Percentiles rank a stretch among this genome's conserved stretches.
These are phyloP conservation scores for Clonostachys solani DNA, from an alignment of 2,329 filamentous ascomycete genomes.

Conservation along the genomic window DNA sequence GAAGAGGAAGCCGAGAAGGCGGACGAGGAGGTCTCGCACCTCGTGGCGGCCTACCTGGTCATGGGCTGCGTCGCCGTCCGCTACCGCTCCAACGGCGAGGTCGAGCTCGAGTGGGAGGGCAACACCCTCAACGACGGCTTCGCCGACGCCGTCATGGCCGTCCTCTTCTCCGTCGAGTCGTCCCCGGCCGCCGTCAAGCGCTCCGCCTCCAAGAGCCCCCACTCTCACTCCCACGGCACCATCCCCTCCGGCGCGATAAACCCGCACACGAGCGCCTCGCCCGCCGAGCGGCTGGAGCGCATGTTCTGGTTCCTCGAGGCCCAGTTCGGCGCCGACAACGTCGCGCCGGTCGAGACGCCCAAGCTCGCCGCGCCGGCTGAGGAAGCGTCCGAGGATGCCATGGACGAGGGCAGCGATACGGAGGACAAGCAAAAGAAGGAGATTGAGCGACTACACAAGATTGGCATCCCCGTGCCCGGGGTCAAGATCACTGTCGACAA, in stretches of 20 bases:
- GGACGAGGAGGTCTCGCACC: slow-evolving; percentile 57
- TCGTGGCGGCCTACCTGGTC: slow-evolving; percentile 60
- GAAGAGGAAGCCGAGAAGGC: slow-evolving; percentile 45
- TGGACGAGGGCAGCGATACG: slow-evolving; percentile 27
- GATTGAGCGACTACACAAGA: slow-evolving; percentile 71
- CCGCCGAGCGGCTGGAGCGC: slow-evolving; percentile 75
- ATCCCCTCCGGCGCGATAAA: slow-evolving; percentile 39
- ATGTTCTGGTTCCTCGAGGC: slow-evolving; percentile 96
- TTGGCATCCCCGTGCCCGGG: slow-evolving; percentile 89
- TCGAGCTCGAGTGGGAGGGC: slow-evolving; percentile 95
- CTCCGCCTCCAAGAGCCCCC: slow-evolving; percentile 23
- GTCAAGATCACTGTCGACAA: slow-evolving; percentile 85
- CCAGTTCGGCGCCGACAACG: slow-evolving; percentile 83
- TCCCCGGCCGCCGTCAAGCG: slow-evolving; percentile 93
- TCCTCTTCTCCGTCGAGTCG: slow-evolving; percentile 87
- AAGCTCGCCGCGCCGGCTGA: slow-evolving; percentile 36
- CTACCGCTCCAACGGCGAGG: slow-evolving; percentile 70
- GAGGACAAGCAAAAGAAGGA: slow-evolving; percentile 57
- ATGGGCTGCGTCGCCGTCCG: slow-evolving; percentile 91
- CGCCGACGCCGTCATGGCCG: slow-evolving; percentile 93
- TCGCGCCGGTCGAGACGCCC: slow-evolving; percentile 69
- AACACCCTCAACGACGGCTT: slow-evolving; percentile 98
- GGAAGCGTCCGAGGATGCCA: slow-evolving; percentile 13
- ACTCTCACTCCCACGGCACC: slow-evolving; percentile 34
- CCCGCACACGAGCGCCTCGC: slow-evolving; percentile 66